Evolutionary conservation across 1,284 basidiomycete genomes (phyloP).

Genomic region (Melampsora americana): DNA sequence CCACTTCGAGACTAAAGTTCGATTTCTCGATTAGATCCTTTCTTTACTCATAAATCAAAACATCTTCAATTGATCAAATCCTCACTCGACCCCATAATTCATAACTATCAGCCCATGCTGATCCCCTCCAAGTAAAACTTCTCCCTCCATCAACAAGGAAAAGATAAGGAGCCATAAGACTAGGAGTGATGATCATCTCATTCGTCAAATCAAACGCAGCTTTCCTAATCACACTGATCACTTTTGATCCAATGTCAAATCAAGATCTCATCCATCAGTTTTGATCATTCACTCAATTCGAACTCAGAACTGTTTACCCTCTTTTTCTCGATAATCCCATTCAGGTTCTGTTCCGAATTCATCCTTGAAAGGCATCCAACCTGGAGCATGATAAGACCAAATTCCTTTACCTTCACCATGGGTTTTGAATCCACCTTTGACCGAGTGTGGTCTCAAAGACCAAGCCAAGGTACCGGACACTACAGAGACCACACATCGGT

Average conservation of each 20-base stretch:
- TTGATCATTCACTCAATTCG: not conserved
- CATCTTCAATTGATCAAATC: not conserved
- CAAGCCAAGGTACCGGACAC: constrained; percentile 48
- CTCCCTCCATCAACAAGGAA: constrained; percentile 15
- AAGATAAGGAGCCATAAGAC: constrained; percentile 2
- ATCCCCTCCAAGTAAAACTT: constrained; percentile 36
- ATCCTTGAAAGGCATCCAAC: constrained; percentile 26
- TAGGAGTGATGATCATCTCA: constrained; percentile 5
- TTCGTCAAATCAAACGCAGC: constrained; percentile 28
- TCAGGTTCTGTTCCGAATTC: not conserved
- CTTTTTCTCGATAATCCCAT: constrained; percentile 42
- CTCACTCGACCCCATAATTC: constrained; percentile 24
- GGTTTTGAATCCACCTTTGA: constrained; percentile 52
- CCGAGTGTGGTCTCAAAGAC: constrained; percentile 51
- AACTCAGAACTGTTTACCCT: not conserved
- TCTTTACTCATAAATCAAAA: not conserved
- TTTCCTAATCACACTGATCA: constrained; percentile 32
- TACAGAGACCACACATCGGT: not conserved
- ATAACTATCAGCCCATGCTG: constrained; percentile 37
- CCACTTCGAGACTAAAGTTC: too few relatives aligned
- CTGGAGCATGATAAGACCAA: constrained; percentile 50
- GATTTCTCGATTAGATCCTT: too few relatives aligned
- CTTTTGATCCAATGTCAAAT: not conserved
- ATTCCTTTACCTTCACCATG: constrained; percentile 51
- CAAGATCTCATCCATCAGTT: too few relatives aligned